phyloP scores from a whole-genome alignment of 306 rosid genomes.

The Castanea crenata region DNA sequence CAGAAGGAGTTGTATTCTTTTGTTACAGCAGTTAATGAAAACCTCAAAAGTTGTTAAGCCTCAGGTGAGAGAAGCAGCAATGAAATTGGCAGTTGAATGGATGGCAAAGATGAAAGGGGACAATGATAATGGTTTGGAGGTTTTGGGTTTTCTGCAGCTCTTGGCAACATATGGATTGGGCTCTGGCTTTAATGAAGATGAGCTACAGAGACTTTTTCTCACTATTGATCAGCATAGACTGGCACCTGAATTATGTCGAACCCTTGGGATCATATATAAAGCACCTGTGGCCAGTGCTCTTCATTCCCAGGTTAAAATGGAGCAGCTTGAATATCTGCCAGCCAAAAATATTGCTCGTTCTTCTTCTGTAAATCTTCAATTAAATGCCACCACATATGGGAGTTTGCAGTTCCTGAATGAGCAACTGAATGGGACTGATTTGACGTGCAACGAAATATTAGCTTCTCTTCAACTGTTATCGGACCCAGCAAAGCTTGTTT shows the following conservation, averaged over 20 bases:
- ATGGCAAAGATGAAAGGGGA: slow-evolving; percentile 26
- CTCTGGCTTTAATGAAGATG: slow-evolving; percentile 29
- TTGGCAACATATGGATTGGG: slow-evolving; percentile 35
- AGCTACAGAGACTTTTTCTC: slow-evolving; percentile 28
- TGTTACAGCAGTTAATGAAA: slow-evolving; percentile 38
- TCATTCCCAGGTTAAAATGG: background rate
- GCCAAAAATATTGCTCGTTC: background rate
- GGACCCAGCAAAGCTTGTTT: slow-evolving; percentile 51
- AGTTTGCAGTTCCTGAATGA: slow-evolving; percentile 19
- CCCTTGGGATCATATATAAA: slow-evolving; percentile 21
- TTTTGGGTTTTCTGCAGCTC: slow-evolving; percentile 41
- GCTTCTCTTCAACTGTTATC: slow-evolving; percentile 27
- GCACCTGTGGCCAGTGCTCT: slow-evolving; percentile 4
- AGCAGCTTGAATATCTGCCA: slow-evolving; percentile 15
- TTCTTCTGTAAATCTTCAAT: slow-evolving; percentile 29
- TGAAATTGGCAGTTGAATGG: slow-evolving; percentile 44
- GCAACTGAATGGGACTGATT: slow-evolving; percentile 17
- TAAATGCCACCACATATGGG: slow-evolving; percentile 11
- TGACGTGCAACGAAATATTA: slow-evolving; percentile 19
- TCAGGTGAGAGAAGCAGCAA: slow-evolving; percentile 40
- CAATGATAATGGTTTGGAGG: slow-evolving; percentile 27
- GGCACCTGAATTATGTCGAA: slow-evolving; percentile 22
- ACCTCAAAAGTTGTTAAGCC: slow-evolving; percentile 32
- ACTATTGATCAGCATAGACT: slow-evolving; percentile 31
- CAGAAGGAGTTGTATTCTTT: slow-evolving; percentile 37